Percentiles rank a stretch among this genome's conserved stretches.
Conservation (phyloP, 2,329 filamentous ascomycete species). For the Colletotrichum sidae region DNA sequence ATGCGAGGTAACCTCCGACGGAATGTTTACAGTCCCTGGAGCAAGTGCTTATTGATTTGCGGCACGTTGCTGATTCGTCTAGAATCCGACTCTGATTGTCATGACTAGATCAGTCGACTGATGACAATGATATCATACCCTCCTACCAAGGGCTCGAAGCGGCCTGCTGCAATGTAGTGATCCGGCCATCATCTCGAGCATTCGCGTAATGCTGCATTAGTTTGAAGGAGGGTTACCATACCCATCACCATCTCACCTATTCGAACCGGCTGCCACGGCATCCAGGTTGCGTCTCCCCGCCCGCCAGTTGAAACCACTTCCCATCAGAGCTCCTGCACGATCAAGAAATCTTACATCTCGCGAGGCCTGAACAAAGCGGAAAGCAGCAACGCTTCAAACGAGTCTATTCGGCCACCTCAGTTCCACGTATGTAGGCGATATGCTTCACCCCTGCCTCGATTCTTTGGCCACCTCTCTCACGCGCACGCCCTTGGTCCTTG, state of each 20-base stretch:
- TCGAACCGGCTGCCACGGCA: constrained; percentile 3
- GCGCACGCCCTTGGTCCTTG: constrained; percentile 4
- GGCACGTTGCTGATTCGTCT: too few relatives aligned
- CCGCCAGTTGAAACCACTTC: constrained; percentile 27
- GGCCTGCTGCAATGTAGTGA: not conserved
- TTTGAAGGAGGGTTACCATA: not conserved
- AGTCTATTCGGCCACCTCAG: constrained; percentile 10
- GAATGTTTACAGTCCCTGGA: not conserved
- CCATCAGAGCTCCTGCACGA: constrained; percentile 21
- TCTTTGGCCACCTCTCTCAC: not conserved
- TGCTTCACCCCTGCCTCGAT: constrained; percentile 5
- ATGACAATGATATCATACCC: not conserved
- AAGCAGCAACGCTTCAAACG: constrained; percentile 10
- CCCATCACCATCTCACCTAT: not conserved
- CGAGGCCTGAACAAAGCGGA: constrained; percentile 3
- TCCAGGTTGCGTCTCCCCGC: constrained; percentile 1
- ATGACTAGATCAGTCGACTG: not conserved
- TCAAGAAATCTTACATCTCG: constrained; percentile 22
- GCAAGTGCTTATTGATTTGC: constrained; percentile 7
- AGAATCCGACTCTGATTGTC: too few relatives aligned
- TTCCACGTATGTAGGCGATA: constrained; percentile 17
- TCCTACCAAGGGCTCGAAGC: not conserved
- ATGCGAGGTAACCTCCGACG: not conserved
- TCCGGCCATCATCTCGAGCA: not conserved
- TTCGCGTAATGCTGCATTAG: constrained; percentile 5